phyloP scores from a whole-genome alignment of 371 early-diverging fungal genomes.

The Mucor circinelloides region DNA sequence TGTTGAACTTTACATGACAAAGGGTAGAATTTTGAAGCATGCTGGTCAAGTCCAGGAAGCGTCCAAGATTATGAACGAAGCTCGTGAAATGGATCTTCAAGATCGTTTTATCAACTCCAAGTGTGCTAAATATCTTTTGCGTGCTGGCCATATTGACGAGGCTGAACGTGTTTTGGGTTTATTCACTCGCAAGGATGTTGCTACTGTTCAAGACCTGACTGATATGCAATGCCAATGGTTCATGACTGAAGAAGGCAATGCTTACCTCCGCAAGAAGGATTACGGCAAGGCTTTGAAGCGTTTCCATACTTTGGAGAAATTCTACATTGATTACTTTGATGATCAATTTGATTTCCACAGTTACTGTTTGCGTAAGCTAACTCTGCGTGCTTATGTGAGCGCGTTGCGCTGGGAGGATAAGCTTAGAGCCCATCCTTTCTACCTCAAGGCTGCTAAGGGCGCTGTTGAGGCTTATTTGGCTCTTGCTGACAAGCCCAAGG shows the following conservation, averaged over 20 bases:
- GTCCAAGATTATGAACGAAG: constrained; percentile 77
- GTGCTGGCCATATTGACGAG: constrained; percentile 74
- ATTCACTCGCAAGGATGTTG: constrained; percentile 83
- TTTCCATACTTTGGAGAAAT: constrained; percentile 80
- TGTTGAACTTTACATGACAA: constrained; percentile 91
- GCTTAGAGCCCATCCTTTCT: constrained; percentile 72
- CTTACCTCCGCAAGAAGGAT: constrained; percentile 67
- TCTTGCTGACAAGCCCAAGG: constrained; percentile 65
- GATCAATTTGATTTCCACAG: constrained; percentile 98
- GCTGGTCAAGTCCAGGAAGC: constrained; percentile 76
- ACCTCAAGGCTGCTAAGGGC: constrained; percentile 73
- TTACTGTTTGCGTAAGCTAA: constrained; percentile 90
- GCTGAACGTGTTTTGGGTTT: constrained; percentile 84
- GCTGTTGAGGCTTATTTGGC: constrained; percentile 75
- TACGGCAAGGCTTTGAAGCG: constrained; percentile 86
- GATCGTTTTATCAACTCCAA: constrained; percentile 97
- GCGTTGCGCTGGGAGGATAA: constrained; percentile 80
- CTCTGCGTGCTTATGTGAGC: constrained; percentile 84
- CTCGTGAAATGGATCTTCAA: constrained; percentile 88
- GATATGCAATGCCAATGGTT: constrained; percentile 95
- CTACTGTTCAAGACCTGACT: constrained; percentile 78
- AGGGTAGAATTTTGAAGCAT: constrained; percentile 95
- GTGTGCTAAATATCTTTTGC: constrained; percentile 92
- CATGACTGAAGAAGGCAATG: constrained; percentile 73
- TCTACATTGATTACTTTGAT: constrained; percentile 84